Conservation (phyloP, 2,329 filamentous ascomycete species). For the Pseudogymnoascus sp. region DNA sequence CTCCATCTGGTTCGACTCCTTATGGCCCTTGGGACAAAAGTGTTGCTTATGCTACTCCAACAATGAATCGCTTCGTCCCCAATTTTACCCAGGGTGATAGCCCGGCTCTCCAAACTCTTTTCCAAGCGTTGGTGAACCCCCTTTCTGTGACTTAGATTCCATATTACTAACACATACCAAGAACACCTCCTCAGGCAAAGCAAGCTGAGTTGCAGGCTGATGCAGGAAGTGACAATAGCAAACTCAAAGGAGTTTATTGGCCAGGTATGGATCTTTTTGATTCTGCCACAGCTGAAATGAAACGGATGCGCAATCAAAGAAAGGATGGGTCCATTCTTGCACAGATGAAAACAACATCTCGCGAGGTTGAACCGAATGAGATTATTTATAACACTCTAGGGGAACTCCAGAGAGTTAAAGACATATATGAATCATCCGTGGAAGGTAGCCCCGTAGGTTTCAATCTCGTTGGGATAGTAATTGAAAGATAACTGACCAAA, state of each 20-base stretch:
- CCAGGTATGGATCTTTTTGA: slow-evolving; percentile 78
- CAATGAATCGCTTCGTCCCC: slow-evolving; percentile 20
- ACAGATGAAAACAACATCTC: slow-evolving; percentile 56
- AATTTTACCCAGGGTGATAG: slow-evolving; percentile 18
- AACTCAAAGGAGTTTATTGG: slow-evolving; percentile 64
- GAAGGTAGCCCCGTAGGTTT: slow-evolving; percentile 42
- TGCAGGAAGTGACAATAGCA: not conserved
- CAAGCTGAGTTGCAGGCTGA: not conserved
- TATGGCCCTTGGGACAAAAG: slow-evolving; percentile 17
- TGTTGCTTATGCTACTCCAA: slow-evolving; percentile 23
- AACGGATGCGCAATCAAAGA: slow-evolving; percentile 67
- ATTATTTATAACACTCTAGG: slow-evolving; percentile 51
- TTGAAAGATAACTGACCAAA: not conserved
- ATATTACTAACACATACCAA: not conserved
- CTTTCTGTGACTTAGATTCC: not conserved
- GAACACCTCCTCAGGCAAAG: not conserved
- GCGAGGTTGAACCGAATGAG: slow-evolving; percentile 55
- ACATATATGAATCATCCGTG: slow-evolving; percentile 52
- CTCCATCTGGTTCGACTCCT: not conserved
- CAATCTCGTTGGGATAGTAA: not conserved
- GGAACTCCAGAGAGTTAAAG: slow-evolving; percentile 42
- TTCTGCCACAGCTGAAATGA: slow-evolving; percentile 65
- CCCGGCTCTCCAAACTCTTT: not conserved
- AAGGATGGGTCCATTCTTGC: slow-evolving; percentile 65
- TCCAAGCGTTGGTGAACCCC: not conserved